phyloP scores from a whole-genome alignment of 2,329 filamentous ascomycete species.

The Penicillium psychrosexuale region DNA sequence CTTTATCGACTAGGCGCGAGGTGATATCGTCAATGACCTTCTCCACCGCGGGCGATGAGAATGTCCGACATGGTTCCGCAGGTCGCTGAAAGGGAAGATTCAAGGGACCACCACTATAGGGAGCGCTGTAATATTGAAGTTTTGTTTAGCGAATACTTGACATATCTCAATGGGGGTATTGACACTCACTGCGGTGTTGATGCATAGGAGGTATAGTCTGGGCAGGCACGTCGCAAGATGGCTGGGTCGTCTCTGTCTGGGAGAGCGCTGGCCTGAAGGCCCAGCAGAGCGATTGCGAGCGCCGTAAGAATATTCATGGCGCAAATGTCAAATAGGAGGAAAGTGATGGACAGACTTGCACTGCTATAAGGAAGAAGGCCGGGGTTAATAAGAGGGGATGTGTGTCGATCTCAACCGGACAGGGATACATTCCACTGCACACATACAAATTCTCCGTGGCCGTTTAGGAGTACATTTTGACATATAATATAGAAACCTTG shows the following conservation, averaged over 20 bases:
- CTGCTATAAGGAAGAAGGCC: not conserved
- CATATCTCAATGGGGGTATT: not conserved
- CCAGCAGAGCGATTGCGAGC: conserved; percentile 15
- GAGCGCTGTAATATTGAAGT: conserved; percentile 54
- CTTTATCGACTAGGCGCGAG: conserved; percentile 73
- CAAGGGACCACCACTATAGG: conserved; percentile 75
- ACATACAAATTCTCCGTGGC: not conserved
- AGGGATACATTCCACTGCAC: conserved; percentile 19
- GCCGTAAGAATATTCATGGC: conserved; percentile 15
- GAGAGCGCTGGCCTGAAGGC: conserved; percentile 14
- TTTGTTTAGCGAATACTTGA: not conserved
- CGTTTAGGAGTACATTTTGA: not conserved
- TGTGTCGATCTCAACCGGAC: conserved; percentile 19
- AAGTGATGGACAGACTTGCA: not conserved
- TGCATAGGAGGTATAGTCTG: conserved; percentile 63
- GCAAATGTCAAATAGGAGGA: not conserved
- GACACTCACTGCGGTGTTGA: conserved; percentile 56
- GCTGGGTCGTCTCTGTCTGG: conserved; percentile 25
- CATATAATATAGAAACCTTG: not conserved
- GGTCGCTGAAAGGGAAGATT: conserved; percentile 84
- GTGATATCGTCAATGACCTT: conserved; percentile 81
- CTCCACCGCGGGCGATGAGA: conserved; percentile 81
- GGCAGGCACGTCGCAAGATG: conserved; percentile 52
- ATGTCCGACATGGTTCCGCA: conserved; percentile 76
- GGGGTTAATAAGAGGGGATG: conserved; percentile 20